Conservation (phyloP, 2,329 filamentous ascomycete species). For the Fusarium aywerte region DNA sequence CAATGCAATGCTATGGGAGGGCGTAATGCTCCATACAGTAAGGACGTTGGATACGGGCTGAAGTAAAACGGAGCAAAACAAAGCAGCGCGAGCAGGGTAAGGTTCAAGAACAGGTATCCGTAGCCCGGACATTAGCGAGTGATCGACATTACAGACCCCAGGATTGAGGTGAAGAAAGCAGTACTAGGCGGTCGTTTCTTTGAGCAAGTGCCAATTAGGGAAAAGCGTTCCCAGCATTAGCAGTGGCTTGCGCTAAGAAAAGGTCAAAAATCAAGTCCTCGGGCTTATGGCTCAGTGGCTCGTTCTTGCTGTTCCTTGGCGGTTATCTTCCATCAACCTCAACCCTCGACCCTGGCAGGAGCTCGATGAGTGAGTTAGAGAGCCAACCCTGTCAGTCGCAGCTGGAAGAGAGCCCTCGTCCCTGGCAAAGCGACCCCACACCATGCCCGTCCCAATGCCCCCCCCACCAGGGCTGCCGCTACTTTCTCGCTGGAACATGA, state of each 20-base stretch:
- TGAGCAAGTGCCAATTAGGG: conserved; percentile 14
- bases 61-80: conserved; percentile 4
- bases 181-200: neutral
- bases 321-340: conserved; percentile 13
- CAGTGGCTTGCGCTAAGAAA: conserved; percentile 24
- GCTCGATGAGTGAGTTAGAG: neutral
- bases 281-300: conserved; percentile 1
- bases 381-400: conserved; percentile 20
- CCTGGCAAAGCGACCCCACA: conserved; percentile 32
- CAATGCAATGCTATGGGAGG: conserved; percentile 11
- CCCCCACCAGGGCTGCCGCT: neutral
- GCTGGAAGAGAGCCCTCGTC: conserved; percentile 19
- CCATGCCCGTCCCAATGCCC: conserved; percentile 4
- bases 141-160: conserved; percentile 32
- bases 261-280: conserved; percentile 24
- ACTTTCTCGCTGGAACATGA: neutral
- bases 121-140: neutral
- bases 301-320: conserved; percentile 17
- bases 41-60: conserved; percentile 3
- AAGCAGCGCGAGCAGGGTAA: conserved; percentile 11
- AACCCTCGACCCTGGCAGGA: conserved; percentile 19
- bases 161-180: conserved; percentile 24
- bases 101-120: conserved; percentile 4
- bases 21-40: conserved; percentile 7
- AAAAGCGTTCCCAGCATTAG: conserved; percentile 6